phyloP scores from a whole-genome alignment of 306 rosid species.

The Ziziphus jujuba region DNA sequence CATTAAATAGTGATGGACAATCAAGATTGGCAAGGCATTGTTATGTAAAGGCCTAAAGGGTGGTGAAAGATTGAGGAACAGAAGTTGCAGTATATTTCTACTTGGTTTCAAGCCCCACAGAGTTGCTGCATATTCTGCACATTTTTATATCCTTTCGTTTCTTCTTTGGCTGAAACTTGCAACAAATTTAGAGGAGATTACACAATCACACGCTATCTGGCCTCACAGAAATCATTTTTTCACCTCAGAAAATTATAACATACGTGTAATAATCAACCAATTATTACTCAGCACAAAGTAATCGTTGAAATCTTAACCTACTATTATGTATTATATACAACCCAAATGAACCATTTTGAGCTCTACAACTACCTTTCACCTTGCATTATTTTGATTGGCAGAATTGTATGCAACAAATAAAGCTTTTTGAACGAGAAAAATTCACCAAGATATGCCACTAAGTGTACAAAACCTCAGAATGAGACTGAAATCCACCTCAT shows the following conservation, averaged over 20 bases:
- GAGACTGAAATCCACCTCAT: conserved; percentile 6
- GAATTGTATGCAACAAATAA: conserved; percentile 28
- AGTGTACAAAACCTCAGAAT: conserved; percentile 42
- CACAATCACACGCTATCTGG: too few species aligned
- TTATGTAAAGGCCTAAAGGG: too few species aligned
- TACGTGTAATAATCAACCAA: neutral
- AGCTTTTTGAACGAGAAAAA: neutral
- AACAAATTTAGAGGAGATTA: too few species aligned
- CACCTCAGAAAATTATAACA: neutral
- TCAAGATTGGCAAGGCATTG: too few species aligned
- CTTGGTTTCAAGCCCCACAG: too few species aligned
- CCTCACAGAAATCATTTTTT: conserved; percentile 16
- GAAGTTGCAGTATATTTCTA: too few species aligned
- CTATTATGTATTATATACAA: conserved; percentile 30
- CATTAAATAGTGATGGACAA: too few species aligned
- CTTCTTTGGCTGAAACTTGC: too few species aligned
- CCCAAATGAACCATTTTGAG: conserved; percentile 26
- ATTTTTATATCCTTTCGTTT: too few species aligned
- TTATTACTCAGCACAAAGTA: conserved; percentile 10
- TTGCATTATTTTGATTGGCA: conserved; percentile 9
- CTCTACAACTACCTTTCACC: conserved; percentile 21
- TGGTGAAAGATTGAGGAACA: too few species aligned
- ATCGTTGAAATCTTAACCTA: conserved; percentile 22
- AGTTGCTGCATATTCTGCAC: too few species aligned
- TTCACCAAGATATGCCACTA: conserved; percentile 19